phyloP scores from a whole-genome alignment of 164 flowering plant species.

The Piper betle region DNA sequence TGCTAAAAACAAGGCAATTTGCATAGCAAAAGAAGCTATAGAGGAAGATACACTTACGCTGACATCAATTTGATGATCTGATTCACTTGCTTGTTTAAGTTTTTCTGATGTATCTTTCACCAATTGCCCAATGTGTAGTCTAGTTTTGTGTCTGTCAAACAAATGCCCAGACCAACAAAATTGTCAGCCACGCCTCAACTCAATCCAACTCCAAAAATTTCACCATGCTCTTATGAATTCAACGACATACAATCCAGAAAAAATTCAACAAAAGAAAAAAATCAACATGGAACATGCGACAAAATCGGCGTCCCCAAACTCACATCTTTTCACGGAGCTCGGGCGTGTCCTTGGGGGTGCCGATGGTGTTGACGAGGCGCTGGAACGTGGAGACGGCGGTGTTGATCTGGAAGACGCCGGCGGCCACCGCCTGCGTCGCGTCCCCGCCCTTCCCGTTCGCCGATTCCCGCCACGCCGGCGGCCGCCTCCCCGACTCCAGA shows the following conservation, averaged over 20 bases:
- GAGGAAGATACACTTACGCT: constrained; percentile 31
- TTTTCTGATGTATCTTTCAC: constrained; percentile 60
- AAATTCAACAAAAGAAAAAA: background rate
- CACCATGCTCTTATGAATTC: too few relatives aligned
- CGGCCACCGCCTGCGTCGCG: constrained; percentile 45
- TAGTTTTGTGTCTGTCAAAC: constrained; percentile 41
- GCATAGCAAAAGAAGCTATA: background rate
- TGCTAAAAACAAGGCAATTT: background rate
- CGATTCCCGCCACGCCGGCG: constrained; percentile 13
- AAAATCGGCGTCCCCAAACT: constrained; percentile 4
- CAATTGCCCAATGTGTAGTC: constrained; percentile 47
- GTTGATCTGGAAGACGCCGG: constrained; percentile 50
- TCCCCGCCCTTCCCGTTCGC: constrained; percentile 19
- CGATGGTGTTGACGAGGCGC: constrained; percentile 59
- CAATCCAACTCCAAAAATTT: too few relatives aligned
- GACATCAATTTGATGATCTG: constrained; percentile 38
- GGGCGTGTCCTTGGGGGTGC: constrained; percentile 57
- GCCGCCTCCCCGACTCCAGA: constrained; percentile 36
- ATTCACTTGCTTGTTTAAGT: constrained; percentile 57
- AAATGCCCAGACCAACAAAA: background rate
- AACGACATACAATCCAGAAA: too few relatives aligned
- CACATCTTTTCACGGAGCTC: constrained; percentile 52
- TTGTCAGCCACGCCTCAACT: too few relatives aligned
- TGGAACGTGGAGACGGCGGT: constrained; percentile 46
- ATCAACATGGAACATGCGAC: background rate